Evolutionary conservation across 2,329 filamentous ascomycete species (phyloP).

Genomic region (Sporothrix dimorphospora): DNA sequence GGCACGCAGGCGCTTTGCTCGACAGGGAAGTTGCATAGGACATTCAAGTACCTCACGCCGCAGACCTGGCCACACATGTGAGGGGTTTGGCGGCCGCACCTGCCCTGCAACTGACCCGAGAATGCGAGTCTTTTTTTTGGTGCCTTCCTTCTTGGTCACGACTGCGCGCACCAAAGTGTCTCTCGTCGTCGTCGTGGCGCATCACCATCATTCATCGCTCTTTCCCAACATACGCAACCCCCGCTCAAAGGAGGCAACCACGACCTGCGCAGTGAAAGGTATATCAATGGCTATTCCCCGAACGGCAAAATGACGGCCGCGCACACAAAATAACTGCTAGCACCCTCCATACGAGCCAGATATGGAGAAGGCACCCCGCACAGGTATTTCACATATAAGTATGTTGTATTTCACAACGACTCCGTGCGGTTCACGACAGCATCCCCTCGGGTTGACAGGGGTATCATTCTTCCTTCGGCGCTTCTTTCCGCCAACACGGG

Average conservation of each 20-base stretch:
- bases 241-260: not conserved
- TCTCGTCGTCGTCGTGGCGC: constrained; percentile 7
- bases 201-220: constrained; percentile 5
- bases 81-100: not conserved
- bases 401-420: not conserved
- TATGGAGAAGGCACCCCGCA: constrained; percentile 5
- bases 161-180: not conserved
- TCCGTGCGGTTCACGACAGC: not conserved
- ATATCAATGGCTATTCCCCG: not conserved
- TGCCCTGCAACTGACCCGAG: not conserved
- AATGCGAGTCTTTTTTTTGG: not conserved
- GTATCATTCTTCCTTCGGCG: constrained; percentile 26
- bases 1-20: not conserved
- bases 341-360: not conserved
- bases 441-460: not conserved
- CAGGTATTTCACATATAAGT: constrained; percentile 6
- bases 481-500: constrained; percentile 25
- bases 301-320: not conserved
- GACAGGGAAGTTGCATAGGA: not conserved
- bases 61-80: not conserved
- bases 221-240: not conserved
- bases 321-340: not conserved
- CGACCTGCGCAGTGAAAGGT: not conserved
- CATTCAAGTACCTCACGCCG: not conserved
- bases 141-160: constrained; percentile 17